Base-by-base conservation (phyloP, 164 flowering plant species). In the Houttuynia cordata region DNA sequence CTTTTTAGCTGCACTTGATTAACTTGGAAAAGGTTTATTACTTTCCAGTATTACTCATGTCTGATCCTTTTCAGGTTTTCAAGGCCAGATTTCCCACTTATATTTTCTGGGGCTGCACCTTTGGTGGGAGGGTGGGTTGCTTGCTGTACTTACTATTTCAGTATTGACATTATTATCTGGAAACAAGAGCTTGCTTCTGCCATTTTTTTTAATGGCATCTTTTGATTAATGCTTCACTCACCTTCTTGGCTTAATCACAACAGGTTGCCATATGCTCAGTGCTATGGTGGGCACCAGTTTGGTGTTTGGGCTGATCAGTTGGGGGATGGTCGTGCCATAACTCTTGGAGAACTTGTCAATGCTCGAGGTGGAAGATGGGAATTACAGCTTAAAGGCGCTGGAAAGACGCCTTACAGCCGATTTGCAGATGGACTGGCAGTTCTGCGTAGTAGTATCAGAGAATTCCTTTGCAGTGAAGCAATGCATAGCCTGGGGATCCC, bases 391-490 rank as follows among this genome's bases (percentile, higher is more conserved):
- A 94, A 94, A 82, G 97, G 97, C 71, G 87, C 95, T 68, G 99
- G 99, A 58, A 94, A 77, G 81, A 94, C 99, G 57, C 99, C 99
- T 23, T 94, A 94, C 67, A 94, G 99, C 73, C 86, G 99, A 37
- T 94, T 91, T 80, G 96, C 97, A 21, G 99, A 94, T 81, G 99
- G 99, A 17, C 92, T 91, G 68, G 99, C 99, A 19, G 99, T 94
- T 62, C 70, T 94, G 49, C 96, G 99, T 21, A 91, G 99, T 75
- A 94, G 99, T 73, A 83, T 94, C 54, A 70, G 99, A 50, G 99
- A 94, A 69, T 94, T 94, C 71, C 97, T 94, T 58, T 94, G 99
- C 69, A 94, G 97, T 70, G 99, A 94, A 78, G 96, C 99, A 59
- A 91, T 94, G 91, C 89, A 94, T 60, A 64, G 74, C 68, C 78